These are phyloP conservation scores for Ilyonectria mors-panacis DNA, from an alignment of 2,329 filamentous ascomycete species.

Conservation along the genomic window DNA sequence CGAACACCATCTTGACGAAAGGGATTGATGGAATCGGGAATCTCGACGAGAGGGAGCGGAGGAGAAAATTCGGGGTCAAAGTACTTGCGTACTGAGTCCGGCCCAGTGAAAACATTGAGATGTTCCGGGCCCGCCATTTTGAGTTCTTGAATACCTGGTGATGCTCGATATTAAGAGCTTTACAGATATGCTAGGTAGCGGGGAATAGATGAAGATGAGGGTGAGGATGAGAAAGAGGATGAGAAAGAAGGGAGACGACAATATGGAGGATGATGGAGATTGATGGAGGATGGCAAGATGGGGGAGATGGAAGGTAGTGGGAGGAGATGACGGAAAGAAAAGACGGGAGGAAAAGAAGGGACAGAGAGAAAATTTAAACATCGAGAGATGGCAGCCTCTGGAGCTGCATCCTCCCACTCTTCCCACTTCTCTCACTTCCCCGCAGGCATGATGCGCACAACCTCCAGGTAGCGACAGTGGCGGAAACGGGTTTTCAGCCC, in stretches of 20 bases:
- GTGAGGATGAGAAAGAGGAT: slow-evolving; percentile 2
- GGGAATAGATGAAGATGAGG: background rate
- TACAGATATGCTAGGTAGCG: background rate
- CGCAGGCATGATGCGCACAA: background rate
- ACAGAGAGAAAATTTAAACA: slow-evolving; percentile 18
- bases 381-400: background rate
- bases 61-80: slow-evolving; percentile 71
- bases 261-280: background rate
- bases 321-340: slow-evolving; percentile 5
- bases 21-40: slow-evolving; percentile 70
- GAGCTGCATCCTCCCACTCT: slow-evolving; percentile 1
- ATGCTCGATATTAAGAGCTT: slow-evolving; percentile 16
- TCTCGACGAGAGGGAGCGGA: slow-evolving; percentile 71
- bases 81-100: slow-evolving; percentile 69
- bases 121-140: slow-evolving; percentile 45
- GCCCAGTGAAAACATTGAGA: slow-evolving; percentile 70
- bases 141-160: slow-evolving; percentile 28
- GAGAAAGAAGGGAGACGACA: slow-evolving; percentile 12
- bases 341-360: slow-evolving; percentile 11
- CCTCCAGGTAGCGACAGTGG: slow-evolving; percentile 10
- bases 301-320: background rate
- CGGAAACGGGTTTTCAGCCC: slow-evolving; percentile 18
- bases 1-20: slow-evolving; percentile 70
- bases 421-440: background rate
- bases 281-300: background rate